Base-by-base conservation (phyloP, 106 monocot genomes). In the Posidonia australis region DNA sequence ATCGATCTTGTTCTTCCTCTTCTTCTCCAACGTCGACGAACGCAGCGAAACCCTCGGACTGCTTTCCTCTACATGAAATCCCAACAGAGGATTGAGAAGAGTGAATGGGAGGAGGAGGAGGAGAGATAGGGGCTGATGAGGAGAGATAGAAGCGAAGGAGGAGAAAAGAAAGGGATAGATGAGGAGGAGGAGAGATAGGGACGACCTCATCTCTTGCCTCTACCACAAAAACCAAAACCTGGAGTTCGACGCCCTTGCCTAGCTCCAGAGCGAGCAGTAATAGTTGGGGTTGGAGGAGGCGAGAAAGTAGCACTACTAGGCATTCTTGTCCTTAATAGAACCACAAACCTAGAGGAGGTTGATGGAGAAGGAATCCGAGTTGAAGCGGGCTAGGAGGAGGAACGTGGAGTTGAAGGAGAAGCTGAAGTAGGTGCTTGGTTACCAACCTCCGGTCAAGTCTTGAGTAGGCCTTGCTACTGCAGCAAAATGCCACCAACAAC, bases 351-450 rank as follows among this genome's bases (percentile, higher is more conserved):
- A 43, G 17, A 65, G 47, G 26, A 26, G 42, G n/a, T 45, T 81
- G 1, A 25, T 12, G 0, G 77, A 73, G 60, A 77, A 70, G 69
- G 60, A 81, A 13, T 30, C 52, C 3, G 81, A 81, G 69, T 25
- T 77, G n/a, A 64, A 72, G 64, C 48, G 5, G 5, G 68, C 53
- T 2, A 64, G 12, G 1, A 20, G 31, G 42, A 49, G 62, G 36
- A 77, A 65, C 45, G 60, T 54, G 6, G 82, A 82, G 67, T 53
- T 82, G 36, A 77, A 82, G 47, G 67, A 82, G 60, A 65, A 58
- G 48, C 20, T 77, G 4, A 65, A 53, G 25, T 74, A 70, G 65
- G 28, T 71, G n/a, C 10, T 58, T 0, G 66, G 79, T 69, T 22
- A 20, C 69, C 26, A 51, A 31, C 46, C 69, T 79, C 46, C 28